Conservation (phyloP, 176 grass and related monocot genomes). For the Thalia dealbata region DNA sequence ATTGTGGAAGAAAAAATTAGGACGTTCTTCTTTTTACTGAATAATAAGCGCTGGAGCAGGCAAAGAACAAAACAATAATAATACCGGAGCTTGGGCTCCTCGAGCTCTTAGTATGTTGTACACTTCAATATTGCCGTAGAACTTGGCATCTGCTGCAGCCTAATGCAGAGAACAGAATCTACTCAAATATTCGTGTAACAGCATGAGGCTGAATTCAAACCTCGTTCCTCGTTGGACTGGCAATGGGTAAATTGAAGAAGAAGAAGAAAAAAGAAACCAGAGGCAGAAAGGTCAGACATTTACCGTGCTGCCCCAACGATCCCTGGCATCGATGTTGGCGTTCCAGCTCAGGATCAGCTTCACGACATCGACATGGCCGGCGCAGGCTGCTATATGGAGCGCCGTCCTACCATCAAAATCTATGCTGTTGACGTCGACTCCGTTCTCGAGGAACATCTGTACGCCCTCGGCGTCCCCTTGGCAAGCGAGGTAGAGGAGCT, state of each 20-base stretch:
- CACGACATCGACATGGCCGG: constrained; percentile 59
- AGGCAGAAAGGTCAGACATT: background rate
- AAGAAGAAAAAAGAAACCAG: background rate
- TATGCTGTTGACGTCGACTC: constrained; percentile 94
- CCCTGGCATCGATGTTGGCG: constrained; percentile 82
- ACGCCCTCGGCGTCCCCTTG: constrained; percentile 60
- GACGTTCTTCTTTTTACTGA: background rate
- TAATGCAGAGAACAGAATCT: background rate
- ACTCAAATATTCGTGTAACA: too few species aligned
- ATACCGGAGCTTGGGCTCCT: constrained; percentile 73
- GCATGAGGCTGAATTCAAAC: too few species aligned
- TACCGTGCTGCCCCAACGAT: constrained; percentile 98
- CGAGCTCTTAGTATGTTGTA: constrained; percentile 68
- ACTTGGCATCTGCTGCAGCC: constrained; percentile 81
- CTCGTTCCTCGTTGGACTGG: background rate
- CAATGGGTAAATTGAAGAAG: constrained; percentile 8
- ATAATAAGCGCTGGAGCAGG: background rate
- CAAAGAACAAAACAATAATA: background rate
- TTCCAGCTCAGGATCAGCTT: constrained; percentile 62
- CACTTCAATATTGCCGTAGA: constrained; percentile 54
- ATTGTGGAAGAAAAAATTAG: background rate
- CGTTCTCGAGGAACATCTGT: constrained; percentile 41
- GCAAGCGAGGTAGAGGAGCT: constrained; percentile 82
- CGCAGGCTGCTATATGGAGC: constrained; percentile 81
- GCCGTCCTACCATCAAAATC: constrained; percentile 93